These are phyloP conservation scores for Mycena sp. DNA, from an alignment of 1,284 basidiomycete species.

Conservation along the genomic window DNA sequence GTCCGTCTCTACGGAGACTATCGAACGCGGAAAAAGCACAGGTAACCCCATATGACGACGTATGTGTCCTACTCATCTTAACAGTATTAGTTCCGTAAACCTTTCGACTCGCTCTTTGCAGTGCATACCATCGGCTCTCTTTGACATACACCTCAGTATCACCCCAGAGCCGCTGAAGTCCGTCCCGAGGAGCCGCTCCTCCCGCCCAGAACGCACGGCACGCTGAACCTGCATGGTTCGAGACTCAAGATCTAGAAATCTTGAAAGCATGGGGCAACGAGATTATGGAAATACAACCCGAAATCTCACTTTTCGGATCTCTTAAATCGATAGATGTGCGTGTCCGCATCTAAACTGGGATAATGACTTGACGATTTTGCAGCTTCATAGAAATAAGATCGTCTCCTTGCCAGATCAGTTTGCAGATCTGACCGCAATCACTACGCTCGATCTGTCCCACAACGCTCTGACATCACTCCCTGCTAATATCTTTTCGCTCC, in stretches of 20 bases:
- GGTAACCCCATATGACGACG: constrained; percentile 52
- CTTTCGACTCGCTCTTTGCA: constrained; percentile 73
- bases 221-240: constrained; percentile 73
- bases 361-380: constrained; percentile 13
- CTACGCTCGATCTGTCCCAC: constrained; percentile 73
- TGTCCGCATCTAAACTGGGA: constrained; percentile 16
- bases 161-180: constrained; percentile 71
- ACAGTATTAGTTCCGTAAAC: constrained; percentile 66
- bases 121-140: constrained; percentile 81
- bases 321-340: constrained; percentile 79
- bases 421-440: constrained; percentile 70
- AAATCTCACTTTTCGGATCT: constrained; percentile 83
- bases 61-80: constrained; percentile 53
- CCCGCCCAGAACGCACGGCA: constrained; percentile 48
- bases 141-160: constrained; percentile 79
- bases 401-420: constrained; percentile 67
- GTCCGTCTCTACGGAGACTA: constrained; percentile 78
- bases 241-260: constrained; percentile 77
- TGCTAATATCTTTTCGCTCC: constrained; percentile 70
- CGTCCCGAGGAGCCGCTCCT: constrained; percentile 67
- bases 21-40: constrained; percentile 78
- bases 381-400: constrained; percentile 82
- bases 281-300: constrained; percentile 78
- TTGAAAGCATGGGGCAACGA: constrained; percentile 83
- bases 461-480: constrained; percentile 73